Evolutionary conservation across 1,284 basidiomycete genomes (phyloP).

Genomic region (Volvariella volvacea): DNA sequence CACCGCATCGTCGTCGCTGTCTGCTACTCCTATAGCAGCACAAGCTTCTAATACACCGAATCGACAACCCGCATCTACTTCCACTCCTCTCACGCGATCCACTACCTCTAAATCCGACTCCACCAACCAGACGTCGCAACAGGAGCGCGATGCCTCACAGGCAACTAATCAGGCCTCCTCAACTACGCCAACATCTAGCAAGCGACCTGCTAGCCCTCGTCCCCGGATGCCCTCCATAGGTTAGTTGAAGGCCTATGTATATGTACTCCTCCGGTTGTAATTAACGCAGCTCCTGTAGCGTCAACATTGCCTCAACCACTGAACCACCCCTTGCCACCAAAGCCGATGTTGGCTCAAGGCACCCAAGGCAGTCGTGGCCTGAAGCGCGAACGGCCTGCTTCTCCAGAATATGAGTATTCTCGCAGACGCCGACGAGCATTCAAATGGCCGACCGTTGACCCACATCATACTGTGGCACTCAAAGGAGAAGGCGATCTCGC

Average conservation of each 20-base stretch:
- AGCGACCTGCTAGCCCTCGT: constrained; percentile 3
- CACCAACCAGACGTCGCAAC: too few species aligned
- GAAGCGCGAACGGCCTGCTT: constrained; percentile 28
- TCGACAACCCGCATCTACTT: constrained; percentile 5
- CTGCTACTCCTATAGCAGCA: too few species aligned
- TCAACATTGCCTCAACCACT: constrained; percentile 10
- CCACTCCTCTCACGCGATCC: constrained; percentile 4
- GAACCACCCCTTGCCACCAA: constrained; percentile 19
- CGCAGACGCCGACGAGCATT: constrained; percentile 26
- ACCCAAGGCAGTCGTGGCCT: constrained; percentile 16
- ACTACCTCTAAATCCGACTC: constrained; percentile 3
- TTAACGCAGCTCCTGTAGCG: too few species aligned
- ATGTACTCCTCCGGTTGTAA: too few species aligned
- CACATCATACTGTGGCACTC: constrained; percentile 27
- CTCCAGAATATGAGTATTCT: constrained; percentile 13
- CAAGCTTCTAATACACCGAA: too few species aligned
- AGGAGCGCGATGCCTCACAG: too few species aligned
- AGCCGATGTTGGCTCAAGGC: constrained; percentile 10
- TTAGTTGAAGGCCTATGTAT: too few species aligned
- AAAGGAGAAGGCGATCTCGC: constrained; percentile 36
- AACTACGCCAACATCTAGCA: constrained; percentile 2
- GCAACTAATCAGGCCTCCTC: too few species aligned
- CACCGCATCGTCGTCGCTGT: too few species aligned
- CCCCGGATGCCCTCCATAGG: too few species aligned
- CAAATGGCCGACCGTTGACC: constrained; percentile 35